These are phyloP conservation scores for Aspergillus eucalypticola DNA, from an alignment of 2,329 filamentous ascomycete species.

Conservation along the genomic window DNA sequence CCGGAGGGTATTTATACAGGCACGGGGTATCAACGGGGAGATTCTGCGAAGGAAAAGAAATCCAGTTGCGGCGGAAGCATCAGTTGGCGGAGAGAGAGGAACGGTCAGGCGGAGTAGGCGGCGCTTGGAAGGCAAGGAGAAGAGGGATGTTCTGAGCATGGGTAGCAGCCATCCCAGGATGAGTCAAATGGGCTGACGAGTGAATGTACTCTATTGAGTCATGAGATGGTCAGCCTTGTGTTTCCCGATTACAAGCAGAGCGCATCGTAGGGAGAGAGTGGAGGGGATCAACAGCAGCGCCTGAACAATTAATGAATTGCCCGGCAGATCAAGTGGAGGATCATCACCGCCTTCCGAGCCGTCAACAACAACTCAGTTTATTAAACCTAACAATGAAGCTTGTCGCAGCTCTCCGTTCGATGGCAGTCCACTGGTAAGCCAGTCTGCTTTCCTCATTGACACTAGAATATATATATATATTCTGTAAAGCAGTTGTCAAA, in stretches of 20 bases:
- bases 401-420: neutral
- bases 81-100: neutral
- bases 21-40: conserved; percentile 2
- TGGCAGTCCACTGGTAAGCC: neutral
- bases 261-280: neutral
- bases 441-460: neutral
- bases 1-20: neutral
- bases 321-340: neutral
- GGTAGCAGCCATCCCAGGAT: neutral
- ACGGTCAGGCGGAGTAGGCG: neutral
- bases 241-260: neutral
- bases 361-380: neutral
- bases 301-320: neutral
- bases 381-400: neutral
- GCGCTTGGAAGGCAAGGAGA: neutral
- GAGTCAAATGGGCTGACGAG: neutral
- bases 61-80: neutral
- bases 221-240: neutral
- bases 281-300: neutral
- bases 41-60: neutral
- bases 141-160: neutral
- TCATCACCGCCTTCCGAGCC: neutral
- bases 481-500: neutral
- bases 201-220: neutral
- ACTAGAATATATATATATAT: neutral